These are phyloP conservation scores for Aspergillus caelatus DNA, from an alignment of 2,329 filamentous ascomycete species.

Conservation along the genomic window DNA sequence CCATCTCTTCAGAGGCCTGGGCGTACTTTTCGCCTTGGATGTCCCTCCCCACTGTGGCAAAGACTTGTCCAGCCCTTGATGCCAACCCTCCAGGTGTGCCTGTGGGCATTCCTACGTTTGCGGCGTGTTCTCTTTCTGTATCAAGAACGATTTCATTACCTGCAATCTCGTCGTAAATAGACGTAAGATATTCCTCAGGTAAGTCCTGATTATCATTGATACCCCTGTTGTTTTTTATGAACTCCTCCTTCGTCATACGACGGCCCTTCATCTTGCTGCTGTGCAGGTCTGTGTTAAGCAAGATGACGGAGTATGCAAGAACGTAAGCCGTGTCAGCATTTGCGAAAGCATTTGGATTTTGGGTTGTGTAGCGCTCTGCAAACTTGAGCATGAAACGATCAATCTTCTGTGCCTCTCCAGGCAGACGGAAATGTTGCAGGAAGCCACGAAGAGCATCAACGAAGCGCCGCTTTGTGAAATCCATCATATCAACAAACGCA, in stretches of 20 bases:
- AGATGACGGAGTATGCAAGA: slow-evolving; percentile 91
- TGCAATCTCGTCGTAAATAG: slow-evolving; percentile 90
- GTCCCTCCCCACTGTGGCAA: slow-evolving; percentile 90
- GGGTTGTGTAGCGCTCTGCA: slow-evolving; percentile 90
- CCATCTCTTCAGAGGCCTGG: slow-evolving; percentile 95
- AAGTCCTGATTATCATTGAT: slow-evolving; percentile 97
- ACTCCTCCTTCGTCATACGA: slow-evolving; percentile 94
- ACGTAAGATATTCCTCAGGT: slow-evolving; percentile 85
- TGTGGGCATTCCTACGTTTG: slow-evolving; percentile 68
- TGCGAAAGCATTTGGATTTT: slow-evolving; percentile 95
- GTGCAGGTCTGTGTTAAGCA: slow-evolving; percentile 95
- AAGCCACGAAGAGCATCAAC: slow-evolving; percentile 91
- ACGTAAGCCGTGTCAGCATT: slow-evolving; percentile 98
- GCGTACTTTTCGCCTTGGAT: slow-evolving; percentile 89
- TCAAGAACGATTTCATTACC: slow-evolving; percentile 91
- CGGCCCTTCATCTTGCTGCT: slow-evolving; percentile 78
- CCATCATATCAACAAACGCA: slow-evolving; percentile 93
- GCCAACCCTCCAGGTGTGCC: slow-evolving; percentile 70
- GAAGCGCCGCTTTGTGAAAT: slow-evolving; percentile 88
- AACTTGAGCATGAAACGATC: slow-evolving; percentile 99
- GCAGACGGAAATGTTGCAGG: slow-evolving; percentile 89
- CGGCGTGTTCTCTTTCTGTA: slow-evolving; percentile 87
- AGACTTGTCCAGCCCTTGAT: slow-evolving; percentile 80
- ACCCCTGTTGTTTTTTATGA: slow-evolving; percentile 97
- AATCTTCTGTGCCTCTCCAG: slow-evolving; percentile 97